Base-by-base conservation (phyloP, 2,329 filamentous ascomycete genomes). In the Colletotrichum sp. region DNA sequence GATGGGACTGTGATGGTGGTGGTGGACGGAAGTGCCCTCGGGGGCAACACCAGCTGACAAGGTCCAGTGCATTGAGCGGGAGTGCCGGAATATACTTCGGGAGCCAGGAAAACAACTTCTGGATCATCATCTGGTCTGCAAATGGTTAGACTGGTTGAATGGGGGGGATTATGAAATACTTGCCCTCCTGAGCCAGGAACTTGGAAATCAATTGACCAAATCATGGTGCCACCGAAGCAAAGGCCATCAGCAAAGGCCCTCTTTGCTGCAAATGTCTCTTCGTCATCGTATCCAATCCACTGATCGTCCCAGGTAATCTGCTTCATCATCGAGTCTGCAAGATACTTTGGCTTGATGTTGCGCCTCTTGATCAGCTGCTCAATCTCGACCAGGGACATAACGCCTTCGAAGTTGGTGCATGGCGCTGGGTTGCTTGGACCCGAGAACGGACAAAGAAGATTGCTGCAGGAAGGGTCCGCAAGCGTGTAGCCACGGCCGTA, bases 351-450 rank as follows among this genome's bases (percentile, higher is more conserved):
- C 79, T 93, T 86, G 28, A 94, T 79, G 18, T 96, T 96, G 81
- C 90, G 93, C 84, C 92, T 93, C 87, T 98, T 96, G 76, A 99
- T 94, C 30, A 92, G 89, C 86, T 98, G 96, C 86, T 99, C 66
- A 36, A 85, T 84, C 74, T 85, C 83, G 1, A 77, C 55, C 0
- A 82, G 67, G 1, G 82, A 82, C 74, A 85, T 79, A 2, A 84
- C 80, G 5, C 84, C 83, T 0, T 58, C 75, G 4, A 64, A 74
- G 58, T 79, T 78, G 3, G 82, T 83, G 66, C 83, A 85, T 3
- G 64, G 43, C 0, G 70, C 83, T 2, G 82, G 78, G 16, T 79
- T 79, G 70, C 80, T 82, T 0, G 80, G 78, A 0, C 78, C 81
- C 0, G 24, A 48, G 8, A 81, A 83, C 0, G 52, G 66, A 38